These are phyloP conservation scores for Croton laevigatus DNA, from an alignment of 441 rosid genomes.

Conservation along the genomic window DNA sequence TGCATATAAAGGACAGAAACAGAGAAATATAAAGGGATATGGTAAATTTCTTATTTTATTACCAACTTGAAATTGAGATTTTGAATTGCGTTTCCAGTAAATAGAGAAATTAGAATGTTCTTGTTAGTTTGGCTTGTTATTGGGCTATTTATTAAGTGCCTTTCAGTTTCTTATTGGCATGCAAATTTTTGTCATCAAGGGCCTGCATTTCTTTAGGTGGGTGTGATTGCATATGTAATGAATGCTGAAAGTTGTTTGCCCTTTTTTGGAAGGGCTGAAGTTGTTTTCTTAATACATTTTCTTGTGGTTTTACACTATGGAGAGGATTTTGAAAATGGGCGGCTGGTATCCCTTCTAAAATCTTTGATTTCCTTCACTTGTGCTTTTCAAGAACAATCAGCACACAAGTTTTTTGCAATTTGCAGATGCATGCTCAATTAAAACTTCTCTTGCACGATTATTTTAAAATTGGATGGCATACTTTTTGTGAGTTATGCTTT, in stretches of 20 bases:
- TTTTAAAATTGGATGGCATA: neutral
- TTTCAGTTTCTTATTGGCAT: neutral
- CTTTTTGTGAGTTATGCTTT: neutral
- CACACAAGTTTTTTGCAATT: neutral
- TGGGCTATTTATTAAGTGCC: neutral
- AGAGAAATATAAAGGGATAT: conserved; percentile 13
- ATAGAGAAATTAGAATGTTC: neutral
- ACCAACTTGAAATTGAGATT: neutral
- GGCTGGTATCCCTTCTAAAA: neutral
- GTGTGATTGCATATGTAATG: too few species aligned
- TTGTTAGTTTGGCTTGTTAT: neutral
- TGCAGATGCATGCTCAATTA: neutral
- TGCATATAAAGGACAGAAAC: too few species aligned
- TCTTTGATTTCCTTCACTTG: neutral
- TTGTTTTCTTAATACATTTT: neutral
- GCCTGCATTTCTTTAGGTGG: neutral
- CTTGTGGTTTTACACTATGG: neutral
- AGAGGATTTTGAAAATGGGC: neutral
- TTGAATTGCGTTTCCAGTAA: neutral
- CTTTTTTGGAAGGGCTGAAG: too few species aligned
- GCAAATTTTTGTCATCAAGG: neutral
- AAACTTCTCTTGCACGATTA: neutral
- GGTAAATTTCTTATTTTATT: conserved; percentile 21
- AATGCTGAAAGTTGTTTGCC: too few species aligned
- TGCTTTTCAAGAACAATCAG: neutral